Base-by-base conservation (phyloP, 2,329 filamentous ascomycete genomes). In the Pseudomassariella vexata region DNA sequence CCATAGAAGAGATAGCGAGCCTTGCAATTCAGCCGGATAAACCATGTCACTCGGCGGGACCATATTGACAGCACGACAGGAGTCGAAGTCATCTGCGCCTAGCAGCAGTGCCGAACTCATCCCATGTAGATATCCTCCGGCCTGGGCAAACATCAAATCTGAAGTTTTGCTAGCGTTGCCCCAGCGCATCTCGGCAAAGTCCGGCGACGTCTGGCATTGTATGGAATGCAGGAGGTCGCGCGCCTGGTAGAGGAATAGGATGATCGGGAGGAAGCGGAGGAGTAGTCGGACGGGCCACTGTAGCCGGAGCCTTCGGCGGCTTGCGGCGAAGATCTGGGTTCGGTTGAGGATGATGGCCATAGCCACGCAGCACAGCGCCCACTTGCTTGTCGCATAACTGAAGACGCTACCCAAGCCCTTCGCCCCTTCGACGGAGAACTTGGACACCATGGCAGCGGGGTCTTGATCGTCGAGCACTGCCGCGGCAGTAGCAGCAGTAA, bases 291-390 rank as follows among this genome's bases (percentile, higher is more conserved):
- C 64, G 21, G 79, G 73, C 78, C 85, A 90, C 34, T 73, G 73
- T 3, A 96, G 68, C 8, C 74, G 73, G n/a, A 95, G 66, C 32
- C 85, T 79, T 32, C 89, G 76, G 40, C 92, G 73, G 10, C 87
- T 90, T 0, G 89, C 90, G 24, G 88, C 90, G 58, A 95, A 96
- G 46, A 96, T 92, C 37, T 89, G 82, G 6, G 92, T 94, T 36
- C 92, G 79, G 55, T 96, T 96, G 16, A 96, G 68, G 36, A 95
- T 64, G 37, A 96, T 76, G 15, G 87, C 87, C 69, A 90, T 85
- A 22, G 81, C 76, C 47, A 96, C 80, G 48, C 88, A 95, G 32
- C 82, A 80, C 36, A 96, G 65, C 1, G 90, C 89, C 92, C 92
- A 96, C 57, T 84, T 84, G 58, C 86, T 94, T 2, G 85, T 94